A percentile compares a stretch with the other conserved stretches of the same genome.
These are phyloP conservation scores for Lentinula novae-zelandiae DNA, from an alignment of 1,284 basidiomycete genomes.

Conservation along the genomic window DNA sequence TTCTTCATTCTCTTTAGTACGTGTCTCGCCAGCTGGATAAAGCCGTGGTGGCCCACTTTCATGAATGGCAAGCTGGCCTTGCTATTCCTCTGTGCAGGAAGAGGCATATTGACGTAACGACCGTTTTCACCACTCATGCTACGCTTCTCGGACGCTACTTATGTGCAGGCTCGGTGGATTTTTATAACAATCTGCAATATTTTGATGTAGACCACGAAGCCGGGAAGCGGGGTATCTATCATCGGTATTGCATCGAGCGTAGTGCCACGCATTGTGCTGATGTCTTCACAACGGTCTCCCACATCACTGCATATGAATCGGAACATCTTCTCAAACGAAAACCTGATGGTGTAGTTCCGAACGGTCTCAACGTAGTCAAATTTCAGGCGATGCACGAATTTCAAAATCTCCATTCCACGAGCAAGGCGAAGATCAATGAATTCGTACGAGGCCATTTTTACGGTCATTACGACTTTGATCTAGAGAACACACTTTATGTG, in stretches of 20 bases:
- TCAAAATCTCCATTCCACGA: constrained; percentile 90
- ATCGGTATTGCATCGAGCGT: constrained; percentile 94
- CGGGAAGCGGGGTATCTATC: constrained; percentile 93
- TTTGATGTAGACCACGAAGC: constrained; percentile 99
- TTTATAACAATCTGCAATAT: constrained; percentile 99
- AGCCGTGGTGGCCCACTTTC: constrained; percentile 95
- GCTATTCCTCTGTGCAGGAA: constrained; percentile 96
- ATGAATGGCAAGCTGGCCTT: constrained; percentile 98
- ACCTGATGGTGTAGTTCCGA: constrained; percentile 97
- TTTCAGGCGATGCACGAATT: constrained; percentile 95
- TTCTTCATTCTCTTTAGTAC: constrained; percentile 48
- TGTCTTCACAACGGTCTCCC: constrained; percentile 97
- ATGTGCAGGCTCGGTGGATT: constrained; percentile 96
- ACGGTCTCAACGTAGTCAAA: constrained; percentile 97
- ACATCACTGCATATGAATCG: constrained; percentile 96
- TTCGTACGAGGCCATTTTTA: constrained; percentile 98
- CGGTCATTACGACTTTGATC: constrained; percentile 93
- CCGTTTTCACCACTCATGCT: constrained; percentile 98
- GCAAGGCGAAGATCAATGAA: constrained; percentile 97
- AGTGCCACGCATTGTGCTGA: constrained; percentile 94
- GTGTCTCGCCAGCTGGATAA: constrained; percentile 73
- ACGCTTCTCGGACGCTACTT: constrained; percentile 97
- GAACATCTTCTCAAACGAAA: constrained; percentile 97
- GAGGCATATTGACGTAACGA: constrained; percentile 95
- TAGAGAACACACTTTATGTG: constrained; percentile 94